Evolutionary conservation across 768 basidiomycete species (phyloP), one percentile per base, ranked within the genome.

Genomic region (Nidula microcarpa): DNA sequence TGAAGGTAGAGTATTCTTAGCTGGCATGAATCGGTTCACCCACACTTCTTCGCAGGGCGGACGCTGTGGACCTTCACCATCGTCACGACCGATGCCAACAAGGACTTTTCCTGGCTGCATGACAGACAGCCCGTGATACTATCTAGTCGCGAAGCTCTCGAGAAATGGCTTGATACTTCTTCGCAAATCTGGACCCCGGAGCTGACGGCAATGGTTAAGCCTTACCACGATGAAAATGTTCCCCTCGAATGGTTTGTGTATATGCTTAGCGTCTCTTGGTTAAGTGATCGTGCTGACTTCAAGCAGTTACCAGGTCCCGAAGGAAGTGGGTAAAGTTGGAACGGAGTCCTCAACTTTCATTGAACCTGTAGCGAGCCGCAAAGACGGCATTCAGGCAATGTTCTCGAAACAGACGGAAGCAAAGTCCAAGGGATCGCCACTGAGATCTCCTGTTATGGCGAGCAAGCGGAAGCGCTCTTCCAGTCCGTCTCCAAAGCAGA

Each of bases 241-340:
- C 75, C 80, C 6, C 73, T 96, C 1, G 82, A 87, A 55, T 93
- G 89, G 90, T 92, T 56, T 47, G 82, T 70, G 11, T 35, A 32
- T 30, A 30, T 30, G 23, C 23, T 30, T 30, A 30, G 23, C 23
- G 23, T 30, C 23, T 30, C 23, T 30, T 30, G 23, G 23, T 30
- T 30, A 30, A 30, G 23, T 30, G 23, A 32, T 52, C 33, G 17
- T 52, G 14, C 16, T 33, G 16, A 23, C 3, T 17, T 45, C 51
- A 14, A 37, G 2, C 56, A 95, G 94, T 62, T 97, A 95, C 63
- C 82, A 81, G 53, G 95, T 97, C 0, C 91, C 91, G 0, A 83
- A 82, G 58, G 95, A 97, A 73, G 85, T 97, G 0, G 95, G 94
- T 0, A 95, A 89, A 68, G 89, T 98, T 3, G 91, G 92, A 6